A percentile compares a stretch with the other conserved stretches of the same genome.
Conservation (phyloP, 208 protist species). For the Crithidia brevicula region DNA sequence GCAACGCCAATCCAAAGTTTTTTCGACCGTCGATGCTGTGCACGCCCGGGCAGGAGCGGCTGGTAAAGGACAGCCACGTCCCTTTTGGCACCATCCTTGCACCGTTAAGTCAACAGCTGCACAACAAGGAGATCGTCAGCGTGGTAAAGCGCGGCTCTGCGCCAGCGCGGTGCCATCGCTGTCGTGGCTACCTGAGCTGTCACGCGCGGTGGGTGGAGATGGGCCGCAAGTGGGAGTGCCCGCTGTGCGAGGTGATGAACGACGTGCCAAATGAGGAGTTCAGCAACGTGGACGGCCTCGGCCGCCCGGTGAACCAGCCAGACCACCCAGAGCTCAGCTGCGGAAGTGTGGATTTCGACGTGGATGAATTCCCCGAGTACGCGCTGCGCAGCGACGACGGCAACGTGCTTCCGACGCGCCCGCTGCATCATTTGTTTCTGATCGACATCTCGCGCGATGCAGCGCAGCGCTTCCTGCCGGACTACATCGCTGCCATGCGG, state of each 20-base stretch:
- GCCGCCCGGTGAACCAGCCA: conserved; percentile 58
- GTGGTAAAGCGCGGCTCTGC: conserved; percentile 57
- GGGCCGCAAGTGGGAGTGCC: conserved; percentile 89
- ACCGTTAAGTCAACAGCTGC: conserved; percentile 78
- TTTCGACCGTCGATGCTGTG: conserved; percentile 78
- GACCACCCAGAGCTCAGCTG: conserved; percentile 70
- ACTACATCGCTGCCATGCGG: conserved; percentile 73
- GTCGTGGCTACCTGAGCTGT: conserved; percentile 93
- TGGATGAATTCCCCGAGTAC: conserved; percentile 82
- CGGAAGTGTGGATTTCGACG: conserved; percentile 90
- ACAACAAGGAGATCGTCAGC: conserved; percentile 70
- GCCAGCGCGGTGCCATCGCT: conserved; percentile 94
- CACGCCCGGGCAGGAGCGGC: conserved; percentile 53
- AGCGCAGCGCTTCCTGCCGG: conserved; percentile 59
- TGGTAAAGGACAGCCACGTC: conserved; percentile 76
- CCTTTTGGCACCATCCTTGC: conserved; percentile 87
- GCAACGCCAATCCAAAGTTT: conserved; percentile 91
- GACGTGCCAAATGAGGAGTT: conserved; percentile 80
- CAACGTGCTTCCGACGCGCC: conserved; percentile 47
- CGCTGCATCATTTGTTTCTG: conserved; percentile 87
- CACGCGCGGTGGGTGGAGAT: conserved; percentile 86
- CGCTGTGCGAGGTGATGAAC: conserved; percentile 88
- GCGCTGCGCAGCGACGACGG: conserved; percentile 61
- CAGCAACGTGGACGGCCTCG: conserved; percentile 82
- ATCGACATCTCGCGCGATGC: conserved; percentile 82